Evolutionary conservation across 1,139 yeast species (phyloP).

Genomic region (Hansenula lynferdii): DNA sequence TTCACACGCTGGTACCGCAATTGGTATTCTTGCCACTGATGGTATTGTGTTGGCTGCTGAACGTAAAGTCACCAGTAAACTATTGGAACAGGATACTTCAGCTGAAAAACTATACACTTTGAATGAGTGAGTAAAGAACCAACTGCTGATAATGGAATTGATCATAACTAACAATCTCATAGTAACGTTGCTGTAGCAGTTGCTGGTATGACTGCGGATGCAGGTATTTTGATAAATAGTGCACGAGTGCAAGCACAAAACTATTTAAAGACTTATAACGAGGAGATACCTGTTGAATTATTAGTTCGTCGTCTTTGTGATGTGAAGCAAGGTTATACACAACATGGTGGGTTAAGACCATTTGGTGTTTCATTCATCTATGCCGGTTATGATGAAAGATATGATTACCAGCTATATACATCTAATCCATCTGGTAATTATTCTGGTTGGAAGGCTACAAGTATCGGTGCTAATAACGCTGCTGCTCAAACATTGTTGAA

Average conservation of each 20-base stretch:
- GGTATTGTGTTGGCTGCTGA: constrained; percentile 98
- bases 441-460: constrained; percentile 99
- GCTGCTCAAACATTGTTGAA: constrained; percentile 96
- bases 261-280: constrained; percentile 90
- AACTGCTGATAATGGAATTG: background rate
- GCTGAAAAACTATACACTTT: constrained; percentile 81
- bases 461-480: constrained; percentile 92
- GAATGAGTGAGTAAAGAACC: constrained; percentile 41
- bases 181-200: constrained; percentile 76
- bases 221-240: constrained; percentile 95
- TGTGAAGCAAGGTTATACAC: constrained; percentile 97
- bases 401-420: constrained; percentile 82
- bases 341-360: constrained; percentile 95
- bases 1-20: constrained; percentile 96
- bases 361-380: constrained; percentile 92
- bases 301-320: constrained; percentile 93
- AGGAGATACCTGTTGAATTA: constrained; percentile 94
- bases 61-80: constrained; percentile 77
- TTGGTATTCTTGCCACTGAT: constrained; percentile 91
- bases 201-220: constrained; percentile 94
- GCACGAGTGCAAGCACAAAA: constrained; percentile 91
- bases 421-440: constrained; percentile 98
- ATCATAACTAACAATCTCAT: background rate
- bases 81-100: constrained; percentile 70
- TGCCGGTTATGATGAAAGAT: constrained; percentile 89